Evolutionary conservation across 2,329 filamentous ascomycete species (phyloP).

Genomic region (Cladosporium sp.): DNA sequence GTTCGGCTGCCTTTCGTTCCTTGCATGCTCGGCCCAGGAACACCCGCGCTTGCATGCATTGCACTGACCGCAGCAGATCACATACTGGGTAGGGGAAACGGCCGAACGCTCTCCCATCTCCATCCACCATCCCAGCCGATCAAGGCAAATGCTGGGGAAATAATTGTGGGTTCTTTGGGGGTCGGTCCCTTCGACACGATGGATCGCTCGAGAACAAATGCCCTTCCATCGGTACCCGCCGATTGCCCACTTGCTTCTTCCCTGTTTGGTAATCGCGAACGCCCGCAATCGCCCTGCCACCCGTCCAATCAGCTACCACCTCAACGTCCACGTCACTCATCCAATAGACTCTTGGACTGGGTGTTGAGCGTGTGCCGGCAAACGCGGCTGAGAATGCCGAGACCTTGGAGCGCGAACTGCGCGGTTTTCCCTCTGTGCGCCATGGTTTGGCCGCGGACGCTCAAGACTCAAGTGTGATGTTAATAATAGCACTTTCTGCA

Average conservation of each 20-base stretch:
- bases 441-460: too few species aligned
- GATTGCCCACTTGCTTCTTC: neutral
- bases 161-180: too few species aligned
- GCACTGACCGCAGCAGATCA: constrained; percentile 3
- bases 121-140: neutral
- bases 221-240: neutral
- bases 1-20: neutral
- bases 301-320: neutral
- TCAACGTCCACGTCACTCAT: constrained; percentile 3
- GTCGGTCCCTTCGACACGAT: too few species aligned
- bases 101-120: neutral
- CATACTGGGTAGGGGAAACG: neutral
- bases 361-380: neutral
- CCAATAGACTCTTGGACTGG: neutral
- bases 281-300: neutral
- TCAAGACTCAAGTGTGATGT: neutral
- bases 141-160: neutral
- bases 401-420: constrained; percentile 2
- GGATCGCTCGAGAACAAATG: too few species aligned
- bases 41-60: constrained; percentile 10
- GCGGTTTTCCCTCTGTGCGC: too few species aligned
- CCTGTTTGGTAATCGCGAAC: neutral
- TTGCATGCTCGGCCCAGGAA: constrained; percentile 13
- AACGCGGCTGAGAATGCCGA: constrained; percentile 2
- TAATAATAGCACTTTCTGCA: neutral